Base-by-base conservation (phyloP, 1,284 basidiomycete genomes). In the Cryptococcus floricola region DNA sequence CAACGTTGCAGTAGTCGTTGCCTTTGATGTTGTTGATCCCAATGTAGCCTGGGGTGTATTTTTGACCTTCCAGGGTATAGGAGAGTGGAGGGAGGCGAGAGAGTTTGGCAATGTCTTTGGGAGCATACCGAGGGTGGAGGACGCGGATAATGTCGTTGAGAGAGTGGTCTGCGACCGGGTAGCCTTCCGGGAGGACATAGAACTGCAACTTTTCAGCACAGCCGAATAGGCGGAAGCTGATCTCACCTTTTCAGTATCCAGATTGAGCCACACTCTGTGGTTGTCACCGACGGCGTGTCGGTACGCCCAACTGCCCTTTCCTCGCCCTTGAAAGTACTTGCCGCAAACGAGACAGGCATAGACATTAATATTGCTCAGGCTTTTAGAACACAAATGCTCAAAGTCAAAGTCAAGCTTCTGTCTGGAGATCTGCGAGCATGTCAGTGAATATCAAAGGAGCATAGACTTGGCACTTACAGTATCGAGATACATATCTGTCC, bases 331-430 rank as follows among this genome's bases (percentile, higher is more conserved):
- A 70, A 97, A 98, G 78, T 98, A 98, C 77, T 96, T 97, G 53
- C 96, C 96, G 74, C 93, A 97, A 12, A 98, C 93, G 48, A 99
- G 85, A 72, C 96, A 99, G 23, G 91, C 92, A 70, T 99, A 99
- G 61, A 91, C 89, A 76, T 98, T 96, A 81, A 97, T 93, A 77
- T 97, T 96, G 31, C 90, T 91, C 48, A 92, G 81, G 28, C 91
- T 95, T 56, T 98, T 91, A 9, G 92, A 97, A 81, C 96, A 99
- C 31, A 98, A 83, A 81, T 95, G 92, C 80, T 99, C 96, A 71
- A 99, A 98, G 79, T 99, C 96, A 77, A 99, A 99, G 77, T 99
- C 96, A 59, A 99, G 85, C 41, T 86, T 81, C 54, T 83, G 84
- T 56, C 93, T 84, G 70, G 94, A 91, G 63, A 96, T 88, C 93